phyloP scores from a whole-genome alignment of 169 alveolate genomes.

The Plasmodium cynomolgi region DNA sequence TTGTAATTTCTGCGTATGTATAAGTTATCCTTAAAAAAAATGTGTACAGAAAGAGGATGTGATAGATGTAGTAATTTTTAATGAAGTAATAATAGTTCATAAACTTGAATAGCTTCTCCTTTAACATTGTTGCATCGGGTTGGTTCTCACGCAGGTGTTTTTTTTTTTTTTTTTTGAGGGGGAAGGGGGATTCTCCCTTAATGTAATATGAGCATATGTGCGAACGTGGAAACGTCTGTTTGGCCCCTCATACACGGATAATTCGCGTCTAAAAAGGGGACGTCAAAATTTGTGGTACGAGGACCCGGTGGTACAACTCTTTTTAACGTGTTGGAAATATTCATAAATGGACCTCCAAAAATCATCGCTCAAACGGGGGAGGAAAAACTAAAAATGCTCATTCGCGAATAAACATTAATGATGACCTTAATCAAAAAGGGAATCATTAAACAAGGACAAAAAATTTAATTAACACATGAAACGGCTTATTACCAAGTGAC shows the following conservation, averaged over 20 bases:
- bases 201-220: neutral
- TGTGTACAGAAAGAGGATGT: constrained; percentile 56
- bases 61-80: constrained; percentile 51
- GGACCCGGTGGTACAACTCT: neutral
- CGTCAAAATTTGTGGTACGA: neutral
- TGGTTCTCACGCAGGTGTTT: neutral
- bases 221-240: neutral
- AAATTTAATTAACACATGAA: neutral
- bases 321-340: neutral
- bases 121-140: constrained; percentile 39
- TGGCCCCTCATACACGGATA: neutral
- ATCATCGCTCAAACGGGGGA: neutral
- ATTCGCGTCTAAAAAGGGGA: neutral
- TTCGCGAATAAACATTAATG: neutral
- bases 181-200: neutral
- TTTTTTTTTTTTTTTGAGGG: neutral
- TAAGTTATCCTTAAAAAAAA: constrained; percentile 75
- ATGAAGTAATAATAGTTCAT: constrained; percentile 45
- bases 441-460: neutral
- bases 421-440: neutral
- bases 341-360: neutral
- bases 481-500: neutral
- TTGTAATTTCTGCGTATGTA: constrained; percentile 74
- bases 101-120: constrained; percentile 44
- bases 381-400: neutral